Evolutionary conservation across 2,329 filamentous ascomycete genomes (phyloP).

Genomic region (Trichoderma atrobrunneum): DNA sequence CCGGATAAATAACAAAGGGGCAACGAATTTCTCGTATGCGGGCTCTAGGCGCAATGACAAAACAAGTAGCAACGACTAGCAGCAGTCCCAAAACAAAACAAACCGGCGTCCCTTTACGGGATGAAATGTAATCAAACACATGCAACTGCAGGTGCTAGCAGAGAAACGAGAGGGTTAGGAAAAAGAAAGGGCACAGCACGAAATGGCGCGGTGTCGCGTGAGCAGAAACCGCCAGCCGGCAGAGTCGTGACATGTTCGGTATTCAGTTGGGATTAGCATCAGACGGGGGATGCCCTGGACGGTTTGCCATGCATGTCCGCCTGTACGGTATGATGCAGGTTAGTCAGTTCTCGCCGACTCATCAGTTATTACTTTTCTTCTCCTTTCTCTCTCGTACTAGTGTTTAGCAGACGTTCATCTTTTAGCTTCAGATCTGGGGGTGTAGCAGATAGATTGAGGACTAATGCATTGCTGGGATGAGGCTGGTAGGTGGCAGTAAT

Average conservation of each 20-base stretch:
- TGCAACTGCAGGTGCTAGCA: neutral
- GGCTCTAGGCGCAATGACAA: neutral
- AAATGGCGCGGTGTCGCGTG: conserved; percentile 10
- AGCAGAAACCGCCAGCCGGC: neutral
- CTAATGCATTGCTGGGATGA: neutral
- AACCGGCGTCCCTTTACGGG: neutral
- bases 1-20: neutral
- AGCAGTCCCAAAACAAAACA: neutral
- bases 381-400: neutral
- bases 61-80: neutral
- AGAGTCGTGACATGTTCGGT: neutral
- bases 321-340: neutral
- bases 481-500: neutral
- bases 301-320: neutral
- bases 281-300: neutral
- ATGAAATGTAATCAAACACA: neutral
- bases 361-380: neutral
- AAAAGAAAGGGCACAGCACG: neutral
- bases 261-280: conserved; percentile 7
- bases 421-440: neutral
- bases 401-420: neutral
- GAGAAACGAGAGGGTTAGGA: neutral
- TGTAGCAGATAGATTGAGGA: neutral
- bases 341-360: neutral
- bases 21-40: neutral